These are phyloP conservation scores for Geotrichum citri-aurantii DNA, from an alignment of 1,139 yeast species.

Conservation along the genomic window DNA sequence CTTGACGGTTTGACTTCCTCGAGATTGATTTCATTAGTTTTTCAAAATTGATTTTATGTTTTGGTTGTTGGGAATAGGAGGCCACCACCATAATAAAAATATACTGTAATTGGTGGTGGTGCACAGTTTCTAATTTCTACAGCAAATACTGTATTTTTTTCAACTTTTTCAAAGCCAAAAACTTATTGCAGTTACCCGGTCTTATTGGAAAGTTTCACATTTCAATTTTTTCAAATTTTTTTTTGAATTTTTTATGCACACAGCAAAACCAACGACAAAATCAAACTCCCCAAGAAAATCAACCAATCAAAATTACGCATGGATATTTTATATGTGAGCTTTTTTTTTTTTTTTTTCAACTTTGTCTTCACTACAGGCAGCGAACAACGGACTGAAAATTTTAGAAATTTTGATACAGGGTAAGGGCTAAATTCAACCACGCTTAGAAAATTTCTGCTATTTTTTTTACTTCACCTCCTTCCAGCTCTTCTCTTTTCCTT, in stretches of 20 bases:
- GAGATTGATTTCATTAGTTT: too few relatives aligned
- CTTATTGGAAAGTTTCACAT: not conserved
- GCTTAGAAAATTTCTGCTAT: constrained; percentile 4
- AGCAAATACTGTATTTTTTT: too few relatives aligned
- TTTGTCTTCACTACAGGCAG: not conserved
- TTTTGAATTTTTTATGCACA: too few relatives aligned
- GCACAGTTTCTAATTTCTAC: too few relatives aligned
- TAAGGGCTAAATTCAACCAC: constrained; percentile 1
- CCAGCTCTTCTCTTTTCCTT: constrained; percentile 8
- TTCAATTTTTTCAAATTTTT: not conserved
- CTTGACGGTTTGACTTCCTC: too few relatives aligned
- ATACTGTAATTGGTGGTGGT: too few relatives aligned
- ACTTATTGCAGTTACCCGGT: too few relatives aligned
- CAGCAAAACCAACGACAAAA: not conserved
- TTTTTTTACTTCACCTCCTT: not conserved
- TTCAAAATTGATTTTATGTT: too few relatives aligned
- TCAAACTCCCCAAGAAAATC: not conserved
- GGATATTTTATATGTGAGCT: not conserved
- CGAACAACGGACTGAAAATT: not conserved
- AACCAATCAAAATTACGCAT: not conserved
- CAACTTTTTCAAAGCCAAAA: too few relatives aligned
- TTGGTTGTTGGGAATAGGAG: too few relatives aligned
- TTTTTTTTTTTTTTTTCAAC: not conserved
- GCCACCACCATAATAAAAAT: too few relatives aligned
- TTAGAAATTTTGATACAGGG: constrained; percentile 9